Conservation (phyloP, 2,329 filamentous ascomycete genomes). For the Nigrograna mackinnonii region DNA sequence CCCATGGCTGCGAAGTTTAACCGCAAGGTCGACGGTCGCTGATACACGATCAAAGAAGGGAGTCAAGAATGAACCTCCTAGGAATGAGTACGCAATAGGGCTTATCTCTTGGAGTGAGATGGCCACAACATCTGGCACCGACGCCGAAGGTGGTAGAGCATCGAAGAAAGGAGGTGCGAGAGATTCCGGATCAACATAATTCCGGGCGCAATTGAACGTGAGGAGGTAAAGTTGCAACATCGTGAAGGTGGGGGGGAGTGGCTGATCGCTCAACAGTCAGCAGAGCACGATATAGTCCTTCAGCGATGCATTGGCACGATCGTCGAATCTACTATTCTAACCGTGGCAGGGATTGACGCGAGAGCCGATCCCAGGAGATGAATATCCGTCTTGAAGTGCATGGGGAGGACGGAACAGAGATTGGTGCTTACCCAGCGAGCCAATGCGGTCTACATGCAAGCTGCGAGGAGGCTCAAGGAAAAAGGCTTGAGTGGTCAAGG, state of each 20-base stretch:
- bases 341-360: too few species aligned
- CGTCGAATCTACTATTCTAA: too few species aligned
- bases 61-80: constrained; percentile 77
- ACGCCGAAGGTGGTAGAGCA: constrained; percentile 37
- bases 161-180: constrained; percentile 70
- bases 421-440: too few species aligned
- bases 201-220: constrained; percentile 87
- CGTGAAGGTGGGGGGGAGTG: neutral
- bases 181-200: constrained; percentile 67
- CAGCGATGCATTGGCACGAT: too few species aligned
- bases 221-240: constrained; percentile 73
- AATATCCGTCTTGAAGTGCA: too few species aligned
- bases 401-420: too few species aligned
- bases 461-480: too few species aligned
- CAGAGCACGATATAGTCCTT: too few species aligned
- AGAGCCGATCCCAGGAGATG: too few species aligned
- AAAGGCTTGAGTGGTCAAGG: too few species aligned
- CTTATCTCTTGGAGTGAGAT: constrained; percentile 84
- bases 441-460: too few species aligned
- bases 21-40: constrained; percentile 72
- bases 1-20: constrained; percentile 47
- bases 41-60: constrained; percentile 76
- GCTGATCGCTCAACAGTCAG: too few species aligned
- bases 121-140: constrained; percentile 70
- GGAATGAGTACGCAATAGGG: constrained; percentile 80